Conservation (phyloP, 73 alveolate genomes). For the Durusdinium trenchii region DNA sequence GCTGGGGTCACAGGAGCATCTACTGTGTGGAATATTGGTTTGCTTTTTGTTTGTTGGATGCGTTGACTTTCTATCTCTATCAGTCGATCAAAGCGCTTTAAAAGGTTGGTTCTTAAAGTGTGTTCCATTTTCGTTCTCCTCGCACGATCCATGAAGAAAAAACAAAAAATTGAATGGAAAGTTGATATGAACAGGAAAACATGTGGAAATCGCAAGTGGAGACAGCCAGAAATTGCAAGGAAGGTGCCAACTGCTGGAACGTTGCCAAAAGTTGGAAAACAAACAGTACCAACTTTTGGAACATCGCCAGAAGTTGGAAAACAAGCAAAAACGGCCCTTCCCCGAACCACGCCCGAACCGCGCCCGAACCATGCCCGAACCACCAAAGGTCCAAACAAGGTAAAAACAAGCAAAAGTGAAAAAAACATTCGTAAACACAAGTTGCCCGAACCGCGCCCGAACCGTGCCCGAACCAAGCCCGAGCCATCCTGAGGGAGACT, state of each 20-base stretch:
- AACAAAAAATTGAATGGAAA: neutral
- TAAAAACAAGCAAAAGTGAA: neutral
- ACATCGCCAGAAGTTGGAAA: neutral
- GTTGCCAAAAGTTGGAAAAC: neutral
- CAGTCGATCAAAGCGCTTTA: too few species aligned
- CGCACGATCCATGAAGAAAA: neutral
- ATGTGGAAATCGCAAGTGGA: too few species aligned
- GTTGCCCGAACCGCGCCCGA: neutral
- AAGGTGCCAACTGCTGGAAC: neutral
- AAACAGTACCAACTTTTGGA: neutral
- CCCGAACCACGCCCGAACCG: neutral
- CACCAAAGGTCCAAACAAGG: neutral
- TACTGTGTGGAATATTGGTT: neutral
- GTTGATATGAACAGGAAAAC: too few species aligned
- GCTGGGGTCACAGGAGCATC: neutral
- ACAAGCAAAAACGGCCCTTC: neutral
- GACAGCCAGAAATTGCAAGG: too few species aligned
- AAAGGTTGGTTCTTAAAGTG: neutral
- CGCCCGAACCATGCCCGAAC: constrained; percentile 25
- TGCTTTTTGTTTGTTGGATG: neutral
- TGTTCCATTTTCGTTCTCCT: neutral
- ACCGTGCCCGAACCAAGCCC: neutral
- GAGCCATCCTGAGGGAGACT: too few species aligned
- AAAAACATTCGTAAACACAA: neutral
- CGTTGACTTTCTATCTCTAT: neutral